Conservation (phyloP, 805 yeast genomes). For the Ogataea philodendri region DNA sequence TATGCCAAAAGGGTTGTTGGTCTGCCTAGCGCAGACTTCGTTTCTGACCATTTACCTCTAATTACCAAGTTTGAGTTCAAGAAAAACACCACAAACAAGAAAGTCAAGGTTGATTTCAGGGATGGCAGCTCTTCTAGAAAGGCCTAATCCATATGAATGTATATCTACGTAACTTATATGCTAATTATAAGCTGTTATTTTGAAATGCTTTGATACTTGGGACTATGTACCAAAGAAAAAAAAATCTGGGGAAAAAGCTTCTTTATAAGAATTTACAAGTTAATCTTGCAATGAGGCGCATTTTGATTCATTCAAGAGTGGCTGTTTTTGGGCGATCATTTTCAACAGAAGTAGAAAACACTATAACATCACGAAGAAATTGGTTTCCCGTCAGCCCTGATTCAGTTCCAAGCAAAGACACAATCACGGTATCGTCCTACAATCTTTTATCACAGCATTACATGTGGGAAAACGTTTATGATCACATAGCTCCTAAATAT, state of each 20-base stretch:
- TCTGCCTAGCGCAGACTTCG: constrained; percentile 89
- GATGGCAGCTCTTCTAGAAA: constrained; percentile 30
- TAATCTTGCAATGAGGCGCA: neutral
- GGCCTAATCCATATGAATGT: constrained; percentile 21
- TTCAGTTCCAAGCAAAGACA: constrained; percentile 5
- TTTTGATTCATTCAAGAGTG: too few relatives aligned
- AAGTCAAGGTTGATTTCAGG: constrained; percentile 31
- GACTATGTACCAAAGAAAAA: too few relatives aligned
- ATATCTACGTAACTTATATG: constrained; percentile 1
- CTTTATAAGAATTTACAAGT: neutral
- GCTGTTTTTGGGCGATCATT: neutral
- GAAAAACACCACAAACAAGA: constrained; percentile 34
- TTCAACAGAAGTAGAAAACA: constrained; percentile 8
- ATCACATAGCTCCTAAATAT: constrained; percentile 45
- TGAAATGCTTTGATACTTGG: neutral
- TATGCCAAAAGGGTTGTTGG: constrained; percentile 80
- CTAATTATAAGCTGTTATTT: constrained; percentile 2
- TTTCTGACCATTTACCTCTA: constrained; percentile 93
- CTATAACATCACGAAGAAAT: constrained; percentile 25
- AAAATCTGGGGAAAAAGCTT: constrained; percentile 8
- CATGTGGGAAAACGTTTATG: constrained; percentile 57
- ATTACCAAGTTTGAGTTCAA: constrained; percentile 74
- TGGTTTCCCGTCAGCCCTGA: constrained; percentile 15
- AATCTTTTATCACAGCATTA: constrained; percentile 43
- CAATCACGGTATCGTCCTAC: constrained; percentile 34